Evolutionary conservation across 108 stramenopile genomes (phyloP), one percentile per base, ranked within the genome.

Genomic region (Schizochytrium sp.): DNA sequence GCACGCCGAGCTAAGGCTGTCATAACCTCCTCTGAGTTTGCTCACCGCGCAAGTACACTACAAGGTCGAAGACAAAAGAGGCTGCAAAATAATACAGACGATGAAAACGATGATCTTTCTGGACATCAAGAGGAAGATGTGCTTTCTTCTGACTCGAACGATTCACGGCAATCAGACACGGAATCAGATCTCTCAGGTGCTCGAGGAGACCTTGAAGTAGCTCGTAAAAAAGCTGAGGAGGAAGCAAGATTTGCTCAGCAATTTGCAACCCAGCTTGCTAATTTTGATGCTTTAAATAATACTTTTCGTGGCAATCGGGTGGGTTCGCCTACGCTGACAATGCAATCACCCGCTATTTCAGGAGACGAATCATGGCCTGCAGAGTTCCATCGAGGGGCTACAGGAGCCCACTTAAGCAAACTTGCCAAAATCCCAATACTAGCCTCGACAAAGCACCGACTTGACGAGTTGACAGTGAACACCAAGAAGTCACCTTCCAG

Each of bases 31-130:
- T 49, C 53, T 53, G 76, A 83, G 76, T 55, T 38, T 38, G 53
- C 47, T 1, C 47, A 83, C 10, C 76, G 76, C 13, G 76, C 76
- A 42, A 83, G 50, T n/a, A 83, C 76, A 0, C 76, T 83, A 10
- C 76, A 83, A 53, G 50, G 53, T 5, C 47, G 53, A 13, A 17
- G 76, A 17, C 8, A 83, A 2, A 47, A 53, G 12, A 17, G 76
- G 10, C 13, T 83, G 45, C 10, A 50, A 5, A 13, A n/a, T 40
- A 5, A 10, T 47, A 42, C 76, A 40, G 17, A 5, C 0, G 50
- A 40, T 8, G 57, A 87, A 8, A 57, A 58, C 17, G 57, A 41
- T 5, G 87, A 87, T 4, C 59, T 40, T 3, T 4, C 3, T 3
- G 87, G 17, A 88, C 59, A 61, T 15, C 59, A 88, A 4, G 87